These are phyloP conservation scores for Myochromella boudieri DNA, from an alignment of 768 basidiomycete genomes.

Conservation along the genomic window DNA sequence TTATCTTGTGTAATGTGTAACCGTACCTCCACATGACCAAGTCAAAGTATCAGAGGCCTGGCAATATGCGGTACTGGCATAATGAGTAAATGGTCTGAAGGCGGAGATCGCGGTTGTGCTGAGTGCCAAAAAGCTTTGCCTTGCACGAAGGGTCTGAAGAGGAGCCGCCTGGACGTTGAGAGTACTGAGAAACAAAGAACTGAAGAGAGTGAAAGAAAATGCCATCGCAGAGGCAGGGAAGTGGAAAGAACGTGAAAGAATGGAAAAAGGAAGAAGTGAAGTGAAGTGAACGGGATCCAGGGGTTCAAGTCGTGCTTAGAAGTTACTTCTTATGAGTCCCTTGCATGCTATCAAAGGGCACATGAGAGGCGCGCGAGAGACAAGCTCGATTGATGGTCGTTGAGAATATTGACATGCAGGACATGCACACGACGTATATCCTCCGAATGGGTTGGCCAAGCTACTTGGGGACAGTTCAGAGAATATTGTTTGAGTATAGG, in stretches of 20 bases:
- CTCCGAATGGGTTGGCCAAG: no score
- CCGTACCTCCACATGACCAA: slow-evolving; percentile 56
- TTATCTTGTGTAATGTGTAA: no score
- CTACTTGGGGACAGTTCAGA: no score
- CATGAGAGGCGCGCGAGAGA: background rate
- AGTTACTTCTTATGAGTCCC: no score
- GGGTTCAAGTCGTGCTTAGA: no score
- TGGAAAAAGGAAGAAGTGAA: background rate
- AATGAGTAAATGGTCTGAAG: slow-evolving; percentile 49
- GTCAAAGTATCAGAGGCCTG: slow-evolving; percentile 36
- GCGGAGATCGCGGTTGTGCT: slow-evolving; percentile 36
- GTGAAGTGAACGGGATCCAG: slow-evolving; percentile 1
- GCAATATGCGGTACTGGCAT: slow-evolving; percentile 54
- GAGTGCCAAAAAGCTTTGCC: slow-evolving; percentile 40
- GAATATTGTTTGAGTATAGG: no score
- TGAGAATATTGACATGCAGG: slow-evolving; percentile 1
- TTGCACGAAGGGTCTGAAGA: slow-evolving; percentile 24
- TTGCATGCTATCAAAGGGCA: background rate
- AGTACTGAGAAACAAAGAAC: background rate
- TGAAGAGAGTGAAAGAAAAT: slow-evolving; percentile 5
- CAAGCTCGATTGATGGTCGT: slow-evolving; percentile 7
- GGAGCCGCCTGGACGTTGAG: slow-evolving; percentile 6
- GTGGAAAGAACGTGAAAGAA: background rate
- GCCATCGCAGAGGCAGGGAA: slow-evolving; percentile 11
- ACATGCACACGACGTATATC: no score